Evolutionary conservation across 495 filamentous ascomycete genomes (phyloP), one percentile per base, ranked within the genome.

Genomic region (Penicillium dipodomyicola): DNA sequence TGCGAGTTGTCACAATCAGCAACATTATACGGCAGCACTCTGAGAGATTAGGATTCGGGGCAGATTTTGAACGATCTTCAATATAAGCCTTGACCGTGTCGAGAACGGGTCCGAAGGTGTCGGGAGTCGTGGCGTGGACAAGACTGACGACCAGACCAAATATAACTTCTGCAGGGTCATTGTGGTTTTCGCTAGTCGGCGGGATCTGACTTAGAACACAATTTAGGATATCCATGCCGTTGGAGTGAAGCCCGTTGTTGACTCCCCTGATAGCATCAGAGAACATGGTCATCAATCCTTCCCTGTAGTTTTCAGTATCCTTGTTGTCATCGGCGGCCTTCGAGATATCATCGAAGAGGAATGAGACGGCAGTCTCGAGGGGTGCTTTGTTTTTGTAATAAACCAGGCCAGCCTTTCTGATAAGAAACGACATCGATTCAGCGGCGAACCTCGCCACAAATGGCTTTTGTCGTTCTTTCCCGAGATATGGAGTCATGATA

Each of bases 361-460:
- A 87, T 2, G 77, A 72, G 0, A 95, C 70, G 29, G 96, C 86
- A 23, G 79, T 70, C 17, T 84, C 73, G 39, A 98, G 76, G 2
- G 92, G 83, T 22, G 59, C 61, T 22, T 82, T 82, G 60, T 90
- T 87, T 62, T 89, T 87, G 54, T 87, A 82, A 52, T 89, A 87
- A 0, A 82, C 79, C 27, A 87, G 80, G 2, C 84, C 90, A 32
- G 92, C 89, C 73, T 96, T 97, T 61, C 91, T 86, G 30, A 97
- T 78, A 19, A 99, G 76, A 66, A 97, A 97, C 56, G 92, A 95
- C 78, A 97, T 82, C 10, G 93, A 90, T 72, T 99, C 94, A 23
- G 93, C 94, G 3, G 93, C 88, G 70, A 97, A 99, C 53, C 90
- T 83, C 17, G 87, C 86, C 55, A 96, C 90, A 71, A 95, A 91